Conservation (phyloP, 2,329 filamentous ascomycete species). For the Monilinia aucupariae region DNA sequence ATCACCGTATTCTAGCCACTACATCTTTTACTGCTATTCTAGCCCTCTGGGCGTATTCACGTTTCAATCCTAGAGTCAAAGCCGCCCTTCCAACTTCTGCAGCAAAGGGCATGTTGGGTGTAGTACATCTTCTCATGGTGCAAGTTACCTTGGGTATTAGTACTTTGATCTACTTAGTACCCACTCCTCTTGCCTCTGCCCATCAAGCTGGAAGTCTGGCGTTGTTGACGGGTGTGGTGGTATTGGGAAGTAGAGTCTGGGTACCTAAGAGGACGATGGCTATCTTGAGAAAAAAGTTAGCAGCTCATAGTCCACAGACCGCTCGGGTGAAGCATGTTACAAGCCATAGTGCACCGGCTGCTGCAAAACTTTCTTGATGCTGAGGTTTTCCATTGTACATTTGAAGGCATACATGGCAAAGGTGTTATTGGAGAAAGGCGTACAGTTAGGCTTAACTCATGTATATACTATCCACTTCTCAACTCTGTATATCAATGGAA, state of each 20-base stretch:
- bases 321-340: not conserved
- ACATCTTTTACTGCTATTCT: slow-evolving; percentile 81
- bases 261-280: slow-evolving; percentile 61
- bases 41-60: slow-evolving; percentile 73
- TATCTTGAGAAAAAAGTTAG: slow-evolving; percentile 44
- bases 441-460: not conserved
- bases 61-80: slow-evolving; percentile 53
- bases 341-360: not conserved
- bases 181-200: slow-evolving; percentile 76
- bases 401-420: not conserved
- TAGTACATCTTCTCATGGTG: slow-evolving; percentile 74
- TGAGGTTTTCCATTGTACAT: not conserved
- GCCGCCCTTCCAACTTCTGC: slow-evolving; percentile 57
- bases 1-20: slow-evolving; percentile 87
- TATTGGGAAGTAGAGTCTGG: slow-evolving; percentile 73
- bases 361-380: not conserved
- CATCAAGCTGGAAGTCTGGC: slow-evolving; percentile 90
- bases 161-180: slow-evolving; percentile 91
- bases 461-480: slow-evolving; percentile 1
- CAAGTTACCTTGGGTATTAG: slow-evolving; percentile 85
- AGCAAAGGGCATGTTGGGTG: slow-evolving; percentile 65
- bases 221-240: slow-evolving; percentile 72
- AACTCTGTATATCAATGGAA: slow-evolving; percentile 6
- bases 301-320: slow-evolving; percentile 15
- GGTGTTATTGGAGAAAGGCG: not conserved